Conservation (phyloP, 2,329 filamentous ascomycete species). For the Teratosphaeria zuluensis region DNA sequence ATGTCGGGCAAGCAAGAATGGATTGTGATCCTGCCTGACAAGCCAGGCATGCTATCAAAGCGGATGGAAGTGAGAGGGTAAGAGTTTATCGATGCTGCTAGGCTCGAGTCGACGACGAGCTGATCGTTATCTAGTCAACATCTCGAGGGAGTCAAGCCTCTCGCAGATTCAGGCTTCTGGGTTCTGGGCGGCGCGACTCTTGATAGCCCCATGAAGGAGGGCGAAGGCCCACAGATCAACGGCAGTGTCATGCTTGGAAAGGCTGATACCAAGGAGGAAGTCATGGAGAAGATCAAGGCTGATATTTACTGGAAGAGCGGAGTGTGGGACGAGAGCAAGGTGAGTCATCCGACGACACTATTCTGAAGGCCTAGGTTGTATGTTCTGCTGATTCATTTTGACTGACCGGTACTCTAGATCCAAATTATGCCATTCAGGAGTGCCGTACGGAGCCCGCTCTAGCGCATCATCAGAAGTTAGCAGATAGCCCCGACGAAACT, state of each 20-base stretch:
- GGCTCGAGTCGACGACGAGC: neutral
- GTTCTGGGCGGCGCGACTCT: slow-evolving; percentile 63
- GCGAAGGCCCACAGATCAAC: slow-evolving; percentile 58
- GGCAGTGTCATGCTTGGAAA: slow-evolving; percentile 62
- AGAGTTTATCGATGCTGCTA: slow-evolving; percentile 2
- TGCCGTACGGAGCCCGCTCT: slow-evolving; percentile 35
- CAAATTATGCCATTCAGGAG: slow-evolving; percentile 42
- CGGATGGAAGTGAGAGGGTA: slow-evolving; percentile 34
- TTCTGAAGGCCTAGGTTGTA: neutral
- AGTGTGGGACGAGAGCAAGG: slow-evolving; percentile 62
- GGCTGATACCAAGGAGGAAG: slow-evolving; percentile 60
- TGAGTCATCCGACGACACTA: slow-evolving; percentile 11
- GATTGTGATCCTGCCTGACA: slow-evolving; percentile 42
- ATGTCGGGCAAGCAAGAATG: slow-evolving; percentile 37
- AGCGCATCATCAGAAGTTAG: slow-evolving; percentile 2
- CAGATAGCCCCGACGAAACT: neutral
- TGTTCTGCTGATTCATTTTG: neutral
- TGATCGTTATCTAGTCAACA: slow-evolving; percentile 34
- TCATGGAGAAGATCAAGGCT: slow-evolving; percentile 53
- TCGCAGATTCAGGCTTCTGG: slow-evolving; percentile 45
- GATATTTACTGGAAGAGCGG: slow-evolving; percentile 64
- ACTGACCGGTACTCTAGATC: slow-evolving; percentile 15
- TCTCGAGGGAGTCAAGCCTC: slow-evolving; percentile 45
- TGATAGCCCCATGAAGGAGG: slow-evolving; percentile 53
- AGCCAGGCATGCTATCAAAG: slow-evolving; percentile 31